phyloP scores from a whole-genome alignment of 2,329 filamentous ascomycete species.

The Magnaporthiopsis rhizophila region DNA sequence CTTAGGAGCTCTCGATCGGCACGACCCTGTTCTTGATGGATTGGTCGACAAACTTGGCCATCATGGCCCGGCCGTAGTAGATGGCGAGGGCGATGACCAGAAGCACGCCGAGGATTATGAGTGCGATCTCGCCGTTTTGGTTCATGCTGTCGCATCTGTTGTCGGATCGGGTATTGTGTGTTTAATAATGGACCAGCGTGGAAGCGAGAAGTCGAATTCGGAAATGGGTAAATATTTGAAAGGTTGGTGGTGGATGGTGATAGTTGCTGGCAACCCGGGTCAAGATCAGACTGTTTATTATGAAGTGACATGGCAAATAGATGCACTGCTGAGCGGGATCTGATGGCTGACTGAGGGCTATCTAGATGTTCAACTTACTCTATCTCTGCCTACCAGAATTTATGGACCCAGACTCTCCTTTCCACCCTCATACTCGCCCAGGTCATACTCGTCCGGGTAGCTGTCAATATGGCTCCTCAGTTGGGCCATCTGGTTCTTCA shows the following conservation, averaged over 20 bases:
- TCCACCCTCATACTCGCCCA: conserved; percentile 24
- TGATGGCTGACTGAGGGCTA: neutral
- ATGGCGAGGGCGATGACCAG: conserved; percentile 12
- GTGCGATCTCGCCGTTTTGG: conserved; percentile 19
- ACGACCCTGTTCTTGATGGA: neutral
- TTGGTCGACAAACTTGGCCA: conserved; percentile 16
- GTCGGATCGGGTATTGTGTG: neutral
- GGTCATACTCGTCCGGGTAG: conserved; percentile 90
- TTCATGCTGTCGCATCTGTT: conserved; percentile 10
- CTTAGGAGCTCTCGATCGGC: neutral
- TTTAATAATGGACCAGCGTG: too few relatives aligned
- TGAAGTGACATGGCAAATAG: too few relatives aligned
- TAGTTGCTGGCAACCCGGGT: neutral
- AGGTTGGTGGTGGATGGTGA: neutral
- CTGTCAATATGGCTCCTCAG: conserved; percentile 69
- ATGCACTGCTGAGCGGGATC: neutral
- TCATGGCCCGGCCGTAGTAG: conserved; percentile 17
- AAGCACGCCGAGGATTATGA: conserved; percentile 21
- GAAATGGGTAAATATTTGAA: too few relatives aligned
- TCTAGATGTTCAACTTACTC: neutral
- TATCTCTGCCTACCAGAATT: neutral
- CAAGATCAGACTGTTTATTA: too few relatives aligned
- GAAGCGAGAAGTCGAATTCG: neutral
- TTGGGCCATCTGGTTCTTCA: conserved; percentile 62
- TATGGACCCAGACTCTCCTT: conserved; percentile 20